Conservation (phyloP, 352 stramenopile genomes). For the Phytophthora tentaculata region DNA sequence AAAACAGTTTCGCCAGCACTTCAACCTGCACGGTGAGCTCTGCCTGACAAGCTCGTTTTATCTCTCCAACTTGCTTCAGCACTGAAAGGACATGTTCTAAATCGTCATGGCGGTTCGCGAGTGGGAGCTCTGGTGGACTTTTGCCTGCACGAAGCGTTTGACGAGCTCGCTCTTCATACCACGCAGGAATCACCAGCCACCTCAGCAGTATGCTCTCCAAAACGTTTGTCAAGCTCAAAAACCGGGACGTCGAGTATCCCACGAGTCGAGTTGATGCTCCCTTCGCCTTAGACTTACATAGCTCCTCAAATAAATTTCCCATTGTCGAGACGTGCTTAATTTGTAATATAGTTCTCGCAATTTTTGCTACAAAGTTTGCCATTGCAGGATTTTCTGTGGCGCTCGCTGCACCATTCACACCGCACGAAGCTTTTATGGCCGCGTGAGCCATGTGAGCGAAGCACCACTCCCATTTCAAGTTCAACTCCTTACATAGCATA, state of each 20-base stretch:
- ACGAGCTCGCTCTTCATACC: conserved; percentile 9
- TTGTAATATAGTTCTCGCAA: conserved; percentile 22
- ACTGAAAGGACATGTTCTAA: conserved; percentile 7
- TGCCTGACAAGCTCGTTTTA: conserved; percentile 2
- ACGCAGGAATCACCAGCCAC: conserved; percentile 10
- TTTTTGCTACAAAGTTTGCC: conserved; percentile 20
- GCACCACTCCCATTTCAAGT: conserved; percentile 32
- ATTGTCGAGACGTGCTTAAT: conserved; percentile 11
- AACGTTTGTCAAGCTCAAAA: conserved; percentile 20
- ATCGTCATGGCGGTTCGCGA: conserved; percentile 5
- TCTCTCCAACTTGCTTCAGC: conserved; percentile 1
- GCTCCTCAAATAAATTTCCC: conserved; percentile 11
- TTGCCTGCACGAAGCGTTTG: conserved; percentile 5
- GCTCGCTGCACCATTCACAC: conserved; percentile 16
- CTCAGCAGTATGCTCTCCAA: conserved; percentile 11
- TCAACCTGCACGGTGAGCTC: not conserved
- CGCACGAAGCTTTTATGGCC: conserved; percentile 35
- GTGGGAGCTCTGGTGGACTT: not conserved
- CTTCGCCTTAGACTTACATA: conserved; percentile 5
- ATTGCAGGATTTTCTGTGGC: conserved; percentile 23
- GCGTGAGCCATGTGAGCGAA: conserved; percentile 28
- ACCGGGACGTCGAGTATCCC: conserved; percentile 16
- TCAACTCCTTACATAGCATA: conserved; percentile 20
- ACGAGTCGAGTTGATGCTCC: conserved; percentile 18
- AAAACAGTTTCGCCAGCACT: not conserved